Conservation (phyloP, 2,329 filamentous ascomycete genomes). For the Ophiocordyceps camponoti-leonardi region DNA sequence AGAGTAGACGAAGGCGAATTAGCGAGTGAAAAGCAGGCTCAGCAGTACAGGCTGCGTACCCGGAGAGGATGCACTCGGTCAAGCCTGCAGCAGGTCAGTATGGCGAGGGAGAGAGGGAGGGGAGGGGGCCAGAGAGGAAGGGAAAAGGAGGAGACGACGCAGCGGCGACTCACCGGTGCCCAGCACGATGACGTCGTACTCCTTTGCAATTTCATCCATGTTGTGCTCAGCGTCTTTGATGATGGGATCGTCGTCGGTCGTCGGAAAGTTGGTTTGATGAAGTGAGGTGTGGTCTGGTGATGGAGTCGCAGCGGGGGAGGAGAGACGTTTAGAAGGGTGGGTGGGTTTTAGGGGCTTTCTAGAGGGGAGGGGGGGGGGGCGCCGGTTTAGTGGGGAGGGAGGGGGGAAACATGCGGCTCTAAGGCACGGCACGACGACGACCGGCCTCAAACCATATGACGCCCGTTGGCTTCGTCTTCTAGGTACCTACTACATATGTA, state of each 20-base stretch:
- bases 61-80: conserved; percentile 97
- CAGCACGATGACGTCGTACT: conserved; percentile 97
- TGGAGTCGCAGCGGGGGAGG: conserved; percentile 3
- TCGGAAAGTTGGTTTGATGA: neutral
- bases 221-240: conserved; percentile 8
- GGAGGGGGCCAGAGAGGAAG: too few species aligned
- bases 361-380: neutral
- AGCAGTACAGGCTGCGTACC: conserved; percentile 38
- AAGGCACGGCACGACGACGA: neutral
- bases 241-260: neutral
- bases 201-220: conserved; percentile 97
- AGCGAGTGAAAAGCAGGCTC: neutral
- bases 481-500: too few species aligned
- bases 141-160: too few species aligned
- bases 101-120: neutral
- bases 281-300: conserved; percentile 1
- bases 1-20: conserved; percentile 15
- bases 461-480: too few species aligned
- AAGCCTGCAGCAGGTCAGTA: conserved; percentile 42
- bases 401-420: neutral
- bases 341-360: neutral
- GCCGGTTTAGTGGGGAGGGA: too few species aligned
- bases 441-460: too few species aligned
- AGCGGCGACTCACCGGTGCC: conserved; percentile 64
- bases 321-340: neutral